Base-by-base conservation (phyloP, 805 yeast genomes). In the Pichia manshurica region DNA sequence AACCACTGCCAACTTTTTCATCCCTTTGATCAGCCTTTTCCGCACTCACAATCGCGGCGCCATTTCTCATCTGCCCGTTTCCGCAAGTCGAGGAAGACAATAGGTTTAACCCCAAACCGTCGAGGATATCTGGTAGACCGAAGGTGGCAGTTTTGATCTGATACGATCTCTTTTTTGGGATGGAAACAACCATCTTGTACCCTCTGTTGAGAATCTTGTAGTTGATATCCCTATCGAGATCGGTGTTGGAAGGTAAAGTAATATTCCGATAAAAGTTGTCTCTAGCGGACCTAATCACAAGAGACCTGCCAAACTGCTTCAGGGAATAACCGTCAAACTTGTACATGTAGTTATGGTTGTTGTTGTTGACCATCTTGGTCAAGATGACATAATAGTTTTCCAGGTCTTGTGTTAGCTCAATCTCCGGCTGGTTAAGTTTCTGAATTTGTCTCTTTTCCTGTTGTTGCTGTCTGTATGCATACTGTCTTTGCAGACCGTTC, bases 231-330 rank as follows among this genome's bases (percentile, higher is more conserved):
- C 48, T 21, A 6, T 49, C 39, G 1, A 51, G 12, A 40, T 60
- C 57, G 5, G 54, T 54, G 46, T 63, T 61, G 1, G 39, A 34
- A 3, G 68, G 68, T 16, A 64, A 42, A 4, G 50, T 48, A 38
- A 53, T 44, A n/a, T 45, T 32, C n/a, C 55, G 53, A 20, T 41
- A 52, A 35, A 49, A 63, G 16, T 51, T 42, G 39, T 64, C 68
- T 10, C 17, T 40, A 2, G 42, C 36, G 2, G 64, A 61, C 25
- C 51, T 53, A 25, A 64, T 53, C 4, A 49, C 16, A 12, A 64
- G 45, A 21, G 49, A 39, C 6, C 50, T 44, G 0, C 48, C 53
- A 7, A 49, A 31, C n/a, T 61, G 49, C 22, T 49, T 53, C 16
- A 64, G 37, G 39, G 59, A 50, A 41, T 63, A 64, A 23, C 53